phyloP scores from a whole-genome alignment of 306 rosid species.

The Geum urbanum region DNA sequence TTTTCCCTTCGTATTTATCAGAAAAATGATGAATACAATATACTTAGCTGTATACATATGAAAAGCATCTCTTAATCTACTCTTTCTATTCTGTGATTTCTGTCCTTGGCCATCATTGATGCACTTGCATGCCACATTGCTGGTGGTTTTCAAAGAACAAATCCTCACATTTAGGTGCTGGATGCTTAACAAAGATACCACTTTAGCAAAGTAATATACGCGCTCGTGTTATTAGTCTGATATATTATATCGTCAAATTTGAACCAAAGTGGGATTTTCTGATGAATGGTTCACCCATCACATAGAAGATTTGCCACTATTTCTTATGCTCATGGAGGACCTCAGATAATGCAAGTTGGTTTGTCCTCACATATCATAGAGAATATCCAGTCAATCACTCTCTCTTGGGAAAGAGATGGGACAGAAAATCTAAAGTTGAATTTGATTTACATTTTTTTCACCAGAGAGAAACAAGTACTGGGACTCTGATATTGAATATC shows the following conservation, averaged over 20 bases:
- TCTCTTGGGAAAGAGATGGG: conserved; percentile 8
- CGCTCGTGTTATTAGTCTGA: neutral
- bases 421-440: conserved; percentile 13
- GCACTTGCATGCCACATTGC: conserved; percentile 9
- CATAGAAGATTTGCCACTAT: conserved; percentile 5
- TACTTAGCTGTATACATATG: neutral
- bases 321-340: neutral
- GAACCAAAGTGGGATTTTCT: neutral
- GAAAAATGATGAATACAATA: neutral
- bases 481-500: neutral
- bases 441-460: neutral
- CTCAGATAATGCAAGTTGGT: conserved; percentile 4
- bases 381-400: conserved; percentile 2
- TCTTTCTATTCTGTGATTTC: neutral
- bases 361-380: conserved; percentile 11
- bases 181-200: neutral
- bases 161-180: neutral
- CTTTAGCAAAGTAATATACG: neutral
- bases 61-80: neutral
- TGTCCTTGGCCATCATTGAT: conserved; percentile 14
- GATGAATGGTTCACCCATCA: conserved; percentile 2
- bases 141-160: neutral
- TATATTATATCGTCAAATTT: neutral
- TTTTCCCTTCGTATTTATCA: neutral
- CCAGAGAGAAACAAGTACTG: conserved; percentile 10